Base-by-base conservation (phyloP, 352 stramenopile species). In the Aphanomyces astaci region DNA sequence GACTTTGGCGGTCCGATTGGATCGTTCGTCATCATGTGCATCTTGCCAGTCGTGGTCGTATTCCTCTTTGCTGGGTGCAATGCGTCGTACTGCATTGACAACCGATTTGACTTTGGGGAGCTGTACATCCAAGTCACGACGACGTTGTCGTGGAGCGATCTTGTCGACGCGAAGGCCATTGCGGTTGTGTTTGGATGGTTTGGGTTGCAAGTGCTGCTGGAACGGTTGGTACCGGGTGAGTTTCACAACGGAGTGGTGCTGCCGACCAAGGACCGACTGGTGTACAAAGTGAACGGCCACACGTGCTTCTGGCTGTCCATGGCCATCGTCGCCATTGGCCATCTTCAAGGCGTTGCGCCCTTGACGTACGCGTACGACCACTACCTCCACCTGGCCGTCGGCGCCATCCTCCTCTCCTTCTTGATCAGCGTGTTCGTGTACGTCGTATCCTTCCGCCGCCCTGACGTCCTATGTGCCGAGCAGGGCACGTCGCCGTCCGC, bases 1-100 rank as follows among this genome's bases (percentile, higher is more conserved):
- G 90, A 97, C 76, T 97, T 97, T 72, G 90, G 89, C 56, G 90
- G 90, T 13, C 89, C 90, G 2, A 60, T 87, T 46, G 90, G 81
- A 25, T 70, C 86, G 15, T 62, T 80, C 31, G 56, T 72, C 10
- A 96, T 78, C 28, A 87, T 86, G 46, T 9, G 90, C 0, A 64
- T 69, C n/a, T 77, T 97, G 33, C 89, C 89, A n/a, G 24, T 90
- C 1, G 69, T 95, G 2, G 63, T 79, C 45, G 3, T 72, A 2
- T 77, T 66, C 19, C 48, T 79, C 22, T 63, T 36, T 33, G 25
- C 46, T 3, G 64, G 28, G 13, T 65, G 49, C 46, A 53, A 68
- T 40, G 64, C 49, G 28, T 70, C 46, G 28, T 32, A 72, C 45
- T 57, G 51, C 36, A 57, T 57, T 22, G 33, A 43, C 64, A 73